These are phyloP conservation scores for Kalmusia sp. DNA, from an alignment of 2,329 filamentous ascomycete species.

Conservation along the genomic window DNA sequence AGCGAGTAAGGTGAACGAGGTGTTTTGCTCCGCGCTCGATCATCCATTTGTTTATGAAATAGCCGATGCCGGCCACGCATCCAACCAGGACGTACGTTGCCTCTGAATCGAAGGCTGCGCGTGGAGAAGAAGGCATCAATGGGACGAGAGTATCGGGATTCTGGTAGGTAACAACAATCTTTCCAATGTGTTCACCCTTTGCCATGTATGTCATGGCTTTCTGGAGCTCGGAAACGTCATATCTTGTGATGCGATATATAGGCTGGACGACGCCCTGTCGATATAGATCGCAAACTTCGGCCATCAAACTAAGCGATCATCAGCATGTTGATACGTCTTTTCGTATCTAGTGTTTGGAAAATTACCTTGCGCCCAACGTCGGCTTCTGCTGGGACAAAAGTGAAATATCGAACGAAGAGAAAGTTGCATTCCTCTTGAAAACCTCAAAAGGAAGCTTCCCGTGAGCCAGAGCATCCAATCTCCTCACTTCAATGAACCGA, in stretches of 20 bases:
- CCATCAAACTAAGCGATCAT: constrained; percentile 6
- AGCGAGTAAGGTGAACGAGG: constrained; percentile 14
- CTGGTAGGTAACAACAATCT: constrained; percentile 42
- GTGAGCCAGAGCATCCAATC: neutral
- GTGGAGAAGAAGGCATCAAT: constrained; percentile 5
- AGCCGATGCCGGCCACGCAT: constrained; percentile 24
- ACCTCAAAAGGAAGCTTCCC: constrained; percentile 4
- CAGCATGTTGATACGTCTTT: too few relatives aligned
- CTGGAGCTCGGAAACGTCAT: constrained; percentile 31
- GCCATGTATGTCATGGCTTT: constrained; percentile 40
- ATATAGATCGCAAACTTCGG: neutral
- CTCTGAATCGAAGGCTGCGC: constrained; percentile 5
- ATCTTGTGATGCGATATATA: constrained; percentile 16
- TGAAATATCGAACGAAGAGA: constrained; percentile 20
- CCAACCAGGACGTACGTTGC: constrained; percentile 22
- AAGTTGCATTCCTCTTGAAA: constrained; percentile 13
- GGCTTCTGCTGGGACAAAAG: constrained; percentile 6
- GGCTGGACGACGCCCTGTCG: constrained; percentile 6
- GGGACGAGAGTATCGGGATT: constrained; percentile 7
- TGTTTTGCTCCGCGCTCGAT: constrained; percentile 18
- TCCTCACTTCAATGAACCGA: constrained; percentile 29
- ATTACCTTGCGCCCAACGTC: constrained; percentile 14
- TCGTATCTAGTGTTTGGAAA: constrained; percentile 13
- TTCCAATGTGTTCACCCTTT: constrained; percentile 49
- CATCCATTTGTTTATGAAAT: constrained; percentile 20